Evolutionary conservation across 2,329 filamentous ascomycete species (phyloP).

Genomic region (Botrytis squamosa): DNA sequence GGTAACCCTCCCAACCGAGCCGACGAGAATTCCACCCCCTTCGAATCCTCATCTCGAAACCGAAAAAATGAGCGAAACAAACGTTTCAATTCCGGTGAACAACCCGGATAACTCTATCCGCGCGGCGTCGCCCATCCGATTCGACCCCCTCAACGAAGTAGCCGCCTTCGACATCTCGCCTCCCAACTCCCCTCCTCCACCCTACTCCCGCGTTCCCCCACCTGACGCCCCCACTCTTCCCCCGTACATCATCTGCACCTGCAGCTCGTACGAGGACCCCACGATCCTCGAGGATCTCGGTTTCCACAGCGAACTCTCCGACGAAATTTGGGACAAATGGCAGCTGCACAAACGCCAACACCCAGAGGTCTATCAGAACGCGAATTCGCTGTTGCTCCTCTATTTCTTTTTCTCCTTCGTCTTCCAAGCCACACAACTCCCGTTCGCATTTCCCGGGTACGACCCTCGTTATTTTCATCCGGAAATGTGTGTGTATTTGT

Average conservation of each 20-base stretch:
- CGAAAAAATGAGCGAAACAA: background rate
- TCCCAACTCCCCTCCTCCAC: background rate
- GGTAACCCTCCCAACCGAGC: background rate
- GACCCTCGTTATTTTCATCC: background rate
- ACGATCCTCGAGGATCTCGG: background rate
- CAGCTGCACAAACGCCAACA: background rate
- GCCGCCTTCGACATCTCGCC: background rate
- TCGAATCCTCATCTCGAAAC: background rate
- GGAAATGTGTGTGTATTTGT: background rate
- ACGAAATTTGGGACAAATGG: background rate
- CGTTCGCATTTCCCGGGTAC: background rate
- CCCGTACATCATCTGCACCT: background rate
- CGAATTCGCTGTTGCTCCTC: background rate
- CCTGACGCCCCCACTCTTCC: background rate
- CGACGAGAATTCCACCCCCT: background rate
- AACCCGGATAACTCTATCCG: background rate
- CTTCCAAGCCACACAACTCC: background rate
- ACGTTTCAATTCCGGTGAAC: background rate
- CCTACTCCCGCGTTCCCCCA: background rate
- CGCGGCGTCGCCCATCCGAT: background rate
- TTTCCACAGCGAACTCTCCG: background rate
- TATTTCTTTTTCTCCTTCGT: background rate
- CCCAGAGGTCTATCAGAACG: background rate
- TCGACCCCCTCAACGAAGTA: background rate
- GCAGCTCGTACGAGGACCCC: background rate